Percentiles rank a stretch among this genome's conserved stretches.
phyloP scores from a whole-genome alignment of 129 eudicot genomes.

The Chrysanthemum seticuspe region DNA sequence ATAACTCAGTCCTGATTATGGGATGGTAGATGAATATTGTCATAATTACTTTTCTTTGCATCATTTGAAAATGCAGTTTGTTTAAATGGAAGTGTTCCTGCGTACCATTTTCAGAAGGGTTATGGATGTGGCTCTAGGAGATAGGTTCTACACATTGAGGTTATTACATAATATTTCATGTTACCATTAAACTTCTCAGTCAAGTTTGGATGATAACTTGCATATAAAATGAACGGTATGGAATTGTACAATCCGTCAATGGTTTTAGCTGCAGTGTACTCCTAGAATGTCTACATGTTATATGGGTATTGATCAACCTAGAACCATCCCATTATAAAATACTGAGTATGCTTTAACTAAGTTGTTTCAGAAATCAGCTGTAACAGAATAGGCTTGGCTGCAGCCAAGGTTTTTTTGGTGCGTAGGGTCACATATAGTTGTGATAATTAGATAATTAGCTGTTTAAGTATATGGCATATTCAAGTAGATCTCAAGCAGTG shows the following conservation, averaged over 20 bases:
- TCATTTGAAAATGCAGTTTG: slow-evolving; percentile 65
- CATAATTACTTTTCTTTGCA: neutral
- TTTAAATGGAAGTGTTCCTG: slow-evolving; percentile 86
- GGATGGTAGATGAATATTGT: neutral
- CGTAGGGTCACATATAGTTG: no score
- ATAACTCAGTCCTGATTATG: neutral
- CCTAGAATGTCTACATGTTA: neutral
- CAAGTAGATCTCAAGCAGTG: no score
- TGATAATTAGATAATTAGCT: no score
- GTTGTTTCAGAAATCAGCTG: neutral
- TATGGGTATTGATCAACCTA: neutral
- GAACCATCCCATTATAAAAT: neutral
- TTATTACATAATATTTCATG: slow-evolving; percentile 3
- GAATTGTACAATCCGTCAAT: neutral
- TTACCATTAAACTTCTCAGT: no score
- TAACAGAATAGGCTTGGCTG: no score
- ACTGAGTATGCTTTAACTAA: slow-evolving; percentile 2
- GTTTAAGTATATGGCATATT: no score
- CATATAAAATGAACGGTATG: no score
- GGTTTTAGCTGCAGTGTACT: neutral
- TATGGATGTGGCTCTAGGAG: slow-evolving; percentile 68
- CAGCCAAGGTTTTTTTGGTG: no score
- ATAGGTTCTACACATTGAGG: slow-evolving; percentile 95
- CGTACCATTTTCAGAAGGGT: slow-evolving; percentile 75
- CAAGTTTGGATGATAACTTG: no score